A percentile compares a stretch with the other conserved stretches of the same genome.
Conservation (phyloP, 192 early-diverging fungal species). For the Diversispora eburnea region DNA sequence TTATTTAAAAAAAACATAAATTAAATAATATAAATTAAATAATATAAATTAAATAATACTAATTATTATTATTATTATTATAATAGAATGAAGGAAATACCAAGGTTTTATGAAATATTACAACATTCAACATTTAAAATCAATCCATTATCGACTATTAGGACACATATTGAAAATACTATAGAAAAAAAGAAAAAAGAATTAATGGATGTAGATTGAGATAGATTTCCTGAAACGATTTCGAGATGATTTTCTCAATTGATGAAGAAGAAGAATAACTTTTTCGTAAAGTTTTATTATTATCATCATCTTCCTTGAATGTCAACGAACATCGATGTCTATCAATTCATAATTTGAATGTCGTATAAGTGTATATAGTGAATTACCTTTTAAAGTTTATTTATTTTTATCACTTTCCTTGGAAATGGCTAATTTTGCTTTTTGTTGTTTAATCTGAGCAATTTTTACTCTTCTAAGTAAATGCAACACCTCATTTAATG, state of each 20-base stretch:
- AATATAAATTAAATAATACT: neutral
- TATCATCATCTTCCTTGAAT: no score
- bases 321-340: no score
- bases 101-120: slow-evolving; percentile 69
- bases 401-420: neutral
- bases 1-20: neutral
- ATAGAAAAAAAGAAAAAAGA: slow-evolving; percentile 32
- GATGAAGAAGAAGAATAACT: no score
- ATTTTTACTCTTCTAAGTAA: slow-evolving; percentile 2
- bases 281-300: no score
- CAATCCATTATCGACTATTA: slow-evolving; percentile 67
- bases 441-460: neutral
- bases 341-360: neutral
- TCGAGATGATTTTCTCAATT: no score
- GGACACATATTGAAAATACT: slow-evolving; percentile 72
- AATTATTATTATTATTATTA: neutral
- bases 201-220: no score
- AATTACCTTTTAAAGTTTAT: neutral
- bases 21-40: neutral
- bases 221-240: no score
- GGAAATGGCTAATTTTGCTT: neutral
- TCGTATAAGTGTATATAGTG: neutral
- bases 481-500: neutral
- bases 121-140: slow-evolving; percentile 67
- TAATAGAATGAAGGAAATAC: slow-evolving; percentile 47